Conservation (phyloP, 116 monocot species). For the Iris pallida region DNA sequence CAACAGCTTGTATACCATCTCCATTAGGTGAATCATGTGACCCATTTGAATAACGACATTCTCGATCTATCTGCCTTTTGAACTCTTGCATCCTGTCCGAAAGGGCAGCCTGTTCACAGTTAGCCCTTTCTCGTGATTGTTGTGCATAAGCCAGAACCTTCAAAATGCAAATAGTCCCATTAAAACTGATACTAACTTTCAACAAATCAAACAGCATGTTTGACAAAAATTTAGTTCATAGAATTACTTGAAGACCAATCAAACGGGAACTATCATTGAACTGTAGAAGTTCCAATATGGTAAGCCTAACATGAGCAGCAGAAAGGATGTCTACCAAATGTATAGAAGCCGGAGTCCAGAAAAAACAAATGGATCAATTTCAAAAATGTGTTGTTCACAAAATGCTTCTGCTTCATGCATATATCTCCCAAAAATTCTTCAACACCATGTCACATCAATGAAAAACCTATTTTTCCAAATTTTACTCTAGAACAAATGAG, state of each 20-base stretch:
- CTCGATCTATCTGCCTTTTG: conserved; percentile 91
- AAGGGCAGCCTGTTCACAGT: conserved; percentile 82
- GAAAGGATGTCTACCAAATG: no score
- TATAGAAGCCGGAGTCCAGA: no score
- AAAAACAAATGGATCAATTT: no score
- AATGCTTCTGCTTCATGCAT: no score
- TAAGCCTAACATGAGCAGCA: no score
- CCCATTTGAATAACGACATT: conserved; percentile 71
- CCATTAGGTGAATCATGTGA: conserved; percentile 67
- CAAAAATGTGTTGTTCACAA: no score
- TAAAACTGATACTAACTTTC: conserved; percentile 4
- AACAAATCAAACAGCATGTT: background rate
- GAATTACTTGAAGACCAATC: background rate
- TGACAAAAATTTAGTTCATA: background rate
- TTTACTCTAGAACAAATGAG: no score
- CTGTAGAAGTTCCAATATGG: no score
- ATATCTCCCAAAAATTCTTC: no score
- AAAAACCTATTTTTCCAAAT: no score
- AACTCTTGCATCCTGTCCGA: conserved; percentile 97
- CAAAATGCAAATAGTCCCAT: conserved; percentile 9
- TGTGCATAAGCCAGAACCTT: conserved; percentile 96
- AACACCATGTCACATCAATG: no score
- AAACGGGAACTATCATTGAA: no score
- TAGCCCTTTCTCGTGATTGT: conserved; percentile 96
- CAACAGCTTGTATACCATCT: conserved; percentile 96